phyloP scores from a whole-genome alignment of 331 rosid species.

The Telfairia occidentalis region DNA sequence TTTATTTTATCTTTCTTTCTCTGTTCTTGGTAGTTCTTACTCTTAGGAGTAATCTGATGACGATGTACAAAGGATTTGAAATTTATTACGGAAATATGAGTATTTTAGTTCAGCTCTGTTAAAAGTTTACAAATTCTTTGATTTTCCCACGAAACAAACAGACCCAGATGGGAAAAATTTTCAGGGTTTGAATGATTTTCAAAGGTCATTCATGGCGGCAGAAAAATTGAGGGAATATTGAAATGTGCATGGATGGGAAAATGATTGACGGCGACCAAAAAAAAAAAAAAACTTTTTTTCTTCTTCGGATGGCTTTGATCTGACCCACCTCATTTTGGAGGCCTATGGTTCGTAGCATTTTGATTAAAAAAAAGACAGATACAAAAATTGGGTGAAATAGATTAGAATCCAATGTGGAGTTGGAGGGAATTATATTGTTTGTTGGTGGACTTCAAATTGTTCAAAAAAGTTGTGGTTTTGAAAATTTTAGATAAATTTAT shows the following conservation, averaged over 20 bases:
- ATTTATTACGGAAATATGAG: conserved; percentile 32
- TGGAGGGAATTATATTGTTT: conserved; percentile 28
- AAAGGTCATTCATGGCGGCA: not conserved
- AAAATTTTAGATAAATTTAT: too few species aligned
- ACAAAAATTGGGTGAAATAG: conserved; percentile 15
- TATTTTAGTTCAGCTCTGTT: conserved; percentile 29
- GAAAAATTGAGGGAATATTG: not conserved
- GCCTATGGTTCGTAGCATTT: conserved; percentile 24
- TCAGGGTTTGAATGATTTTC: not conserved
- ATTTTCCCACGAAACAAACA: not conserved
- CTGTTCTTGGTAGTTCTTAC: conserved; percentile 20
- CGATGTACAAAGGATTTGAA: conserved; percentile 53
- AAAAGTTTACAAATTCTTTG: not conserved
- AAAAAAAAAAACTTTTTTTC: not conserved
- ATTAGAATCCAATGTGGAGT: conserved; percentile 83
- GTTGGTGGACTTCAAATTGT: conserved; percentile 21
- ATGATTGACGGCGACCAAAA: conserved; percentile 40
- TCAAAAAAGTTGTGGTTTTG: not conserved
- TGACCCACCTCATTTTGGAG: conserved; percentile 32
- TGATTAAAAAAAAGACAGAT: conserved; percentile 30
- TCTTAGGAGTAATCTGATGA: conserved; percentile 14
- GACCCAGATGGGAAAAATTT: not conserved
- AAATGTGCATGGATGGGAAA: conserved; percentile 5
- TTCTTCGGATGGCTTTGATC: conserved; percentile 16
- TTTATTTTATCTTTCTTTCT: conserved; percentile 7